These are phyloP conservation scores for Pythium brachiatum DNA, from an alignment of 352 stramenopile species.

Conservation along the genomic window DNA sequence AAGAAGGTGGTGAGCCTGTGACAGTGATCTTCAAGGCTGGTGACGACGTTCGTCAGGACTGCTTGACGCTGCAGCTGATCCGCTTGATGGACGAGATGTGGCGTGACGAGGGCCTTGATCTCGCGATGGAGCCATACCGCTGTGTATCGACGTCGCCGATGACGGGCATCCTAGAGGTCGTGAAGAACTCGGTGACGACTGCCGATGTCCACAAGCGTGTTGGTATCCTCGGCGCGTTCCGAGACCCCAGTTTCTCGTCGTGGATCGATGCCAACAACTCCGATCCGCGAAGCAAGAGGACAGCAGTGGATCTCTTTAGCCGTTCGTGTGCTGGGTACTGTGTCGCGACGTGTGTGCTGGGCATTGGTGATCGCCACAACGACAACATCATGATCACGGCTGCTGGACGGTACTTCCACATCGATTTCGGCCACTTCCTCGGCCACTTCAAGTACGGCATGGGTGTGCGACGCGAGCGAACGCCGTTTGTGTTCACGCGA, in stretches of 20 bases:
- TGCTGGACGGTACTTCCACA: constrained; percentile 85
- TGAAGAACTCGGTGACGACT: constrained; percentile 93
- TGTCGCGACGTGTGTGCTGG: constrained; percentile 92
- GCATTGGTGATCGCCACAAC: constrained; percentile 94
- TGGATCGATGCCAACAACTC: constrained; percentile 85
- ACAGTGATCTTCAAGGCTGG: constrained; percentile 93
- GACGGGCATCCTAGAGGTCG: constrained; percentile 91
- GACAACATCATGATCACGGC: constrained; percentile 95
- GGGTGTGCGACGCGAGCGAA: constrained; percentile 79
- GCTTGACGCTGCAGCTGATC: constrained; percentile 91
- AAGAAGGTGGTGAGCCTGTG: constrained; percentile 72
- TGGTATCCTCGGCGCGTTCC: constrained; percentile 80
- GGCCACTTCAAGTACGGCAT: constrained; percentile 89
- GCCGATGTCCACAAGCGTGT: constrained; percentile 86
- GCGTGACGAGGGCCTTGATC: constrained; percentile 88
- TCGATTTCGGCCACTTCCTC: constrained; percentile 87
- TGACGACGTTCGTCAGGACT: constrained; percentile 95
- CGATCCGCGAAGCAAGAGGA: constrained; percentile 54
- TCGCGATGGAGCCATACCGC: constrained; percentile 91
- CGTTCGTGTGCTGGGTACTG: constrained; percentile 91
- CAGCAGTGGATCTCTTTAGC: constrained; percentile 84
- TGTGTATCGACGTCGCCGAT: constrained; percentile 90
- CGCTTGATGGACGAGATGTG: constrained; percentile 93
- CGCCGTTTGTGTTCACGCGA: constrained; percentile 86
- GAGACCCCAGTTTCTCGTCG: constrained; percentile 80